These are phyloP conservation scores for Lanmaoa pseudosensibilis DNA, from an alignment of 768 basidiomycete species.

Conservation along the genomic window DNA sequence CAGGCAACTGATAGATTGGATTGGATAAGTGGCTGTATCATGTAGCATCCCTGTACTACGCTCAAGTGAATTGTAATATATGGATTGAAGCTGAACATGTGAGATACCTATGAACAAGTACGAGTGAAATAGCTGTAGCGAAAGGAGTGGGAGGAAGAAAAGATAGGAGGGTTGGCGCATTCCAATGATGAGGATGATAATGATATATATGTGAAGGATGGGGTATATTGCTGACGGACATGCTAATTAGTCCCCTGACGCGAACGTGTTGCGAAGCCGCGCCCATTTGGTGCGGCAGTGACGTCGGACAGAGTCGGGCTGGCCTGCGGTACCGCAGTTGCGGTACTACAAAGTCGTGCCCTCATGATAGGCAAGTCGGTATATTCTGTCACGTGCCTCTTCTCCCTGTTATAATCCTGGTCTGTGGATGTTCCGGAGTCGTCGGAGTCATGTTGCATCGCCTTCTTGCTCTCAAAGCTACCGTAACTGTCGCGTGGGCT, in stretches of 20 bases:
- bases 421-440: conserved; percentile 33
- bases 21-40: conserved; percentile 18
- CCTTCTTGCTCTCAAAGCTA: conserved; percentile 39
- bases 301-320: conserved; percentile 43
- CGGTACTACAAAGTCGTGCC: conserved; percentile 55
- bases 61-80: conserved; percentile 23
- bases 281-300: conserved; percentile 31
- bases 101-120: conserved; percentile 24
- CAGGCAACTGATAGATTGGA: conserved; percentile 12
- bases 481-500: conserved; percentile 70
- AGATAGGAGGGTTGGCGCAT: conserved; percentile 11
- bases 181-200: conserved; percentile 23
- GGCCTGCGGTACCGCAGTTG: conserved; percentile 49
- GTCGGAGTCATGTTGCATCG: conserved; percentile 27
- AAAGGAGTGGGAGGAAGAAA: conserved; percentile 21
- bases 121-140: conserved; percentile 21
- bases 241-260: conserved; percentile 20
- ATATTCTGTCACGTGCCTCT: conserved; percentile 32
- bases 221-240: conserved; percentile 34
- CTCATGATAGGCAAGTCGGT: conserved; percentile 40
- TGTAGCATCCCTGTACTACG: conserved; percentile 30
- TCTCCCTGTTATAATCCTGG: conserved; percentile 30
- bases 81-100: conserved; percentile 27
- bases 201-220: conserved; percentile 12
- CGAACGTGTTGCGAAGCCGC: conserved; percentile 21